Base-by-base conservation (phyloP, 2,329 filamentous ascomycete genomes). In the Penicillium sp. region DNA sequence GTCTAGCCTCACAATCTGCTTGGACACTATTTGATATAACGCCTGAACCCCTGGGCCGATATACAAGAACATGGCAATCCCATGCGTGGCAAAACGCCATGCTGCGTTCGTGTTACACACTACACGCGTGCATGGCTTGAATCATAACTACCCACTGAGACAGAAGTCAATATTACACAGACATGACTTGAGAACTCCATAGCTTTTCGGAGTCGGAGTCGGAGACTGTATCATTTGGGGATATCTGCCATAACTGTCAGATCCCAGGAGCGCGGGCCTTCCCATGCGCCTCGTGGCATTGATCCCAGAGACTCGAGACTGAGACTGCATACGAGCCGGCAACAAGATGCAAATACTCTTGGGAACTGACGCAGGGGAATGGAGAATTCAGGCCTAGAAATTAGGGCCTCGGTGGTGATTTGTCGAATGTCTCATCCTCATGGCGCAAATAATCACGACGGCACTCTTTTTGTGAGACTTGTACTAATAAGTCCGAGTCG, bases 161-260 rank as follows among this genome's bases (percentile, higher is more conserved):
- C 9, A 36, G 6, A 4, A 11, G 6, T 3, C 25, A 18, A 43
- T 43, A 18, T 18, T 11, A n/a, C 24, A 28, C 24, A 25, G 11
- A 26, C 8, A 28, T 25, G 27, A 18, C 8, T 39, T 9, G 13
- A 5, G 27, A 11, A 34, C 7, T 5, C 11, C 9, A 43, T 32
- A 34, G 13, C 5, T 1, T 6, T 39, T 48, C 45, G 43, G 41
- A 24, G 9, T 54, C 53, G 53, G 53, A 54, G 35, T 55, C 53
- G 51, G 53, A 49, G 25, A 52, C 53, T 46, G 51, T 18, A 18
- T 24, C 9, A 37, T 29, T 29, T 49, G 47, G 13, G 38, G 11
- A 46, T 48, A 18, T 38, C 38, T 40, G 46, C 44, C 32, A 28
- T 33, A 4, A 28, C 34, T 13, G 26, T 39, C 26, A 28, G 6